A percentile compares a stretch with the other conserved stretches of the same genome.
Evolutionary conservation across 179 eudicot species (phyloP).

Genomic region (Patellifolia procumbens): DNA sequence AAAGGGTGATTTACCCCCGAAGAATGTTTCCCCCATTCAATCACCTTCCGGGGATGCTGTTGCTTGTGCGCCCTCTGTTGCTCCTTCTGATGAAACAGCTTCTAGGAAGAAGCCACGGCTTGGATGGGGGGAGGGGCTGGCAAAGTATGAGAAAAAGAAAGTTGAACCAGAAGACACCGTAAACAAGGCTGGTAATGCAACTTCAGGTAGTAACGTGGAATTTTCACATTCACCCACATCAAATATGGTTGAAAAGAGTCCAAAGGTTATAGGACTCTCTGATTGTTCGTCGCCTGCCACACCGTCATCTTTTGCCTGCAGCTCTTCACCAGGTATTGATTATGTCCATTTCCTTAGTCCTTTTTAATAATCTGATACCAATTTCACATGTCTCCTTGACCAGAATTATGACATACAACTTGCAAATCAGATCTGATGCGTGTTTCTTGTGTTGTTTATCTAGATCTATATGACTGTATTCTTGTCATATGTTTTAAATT

Average conservation of each 20-base stretch:
- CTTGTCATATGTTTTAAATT: neutral
- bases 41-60: slow-evolving; percentile 67
- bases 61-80: slow-evolving; percentile 42
- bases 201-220: slow-evolving; percentile 38
- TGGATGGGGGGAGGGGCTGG: slow-evolving; percentile 23
- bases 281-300: slow-evolving; percentile 88
- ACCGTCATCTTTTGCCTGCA: slow-evolving; percentile 78
- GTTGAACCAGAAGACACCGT: slow-evolving; percentile 72
- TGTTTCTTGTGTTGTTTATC: neutral
- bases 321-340: slow-evolving; percentile 82
- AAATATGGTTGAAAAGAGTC: slow-evolving; percentile 60
- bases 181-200: slow-evolving; percentile 36
- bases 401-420: neutral
- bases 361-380: neutral
- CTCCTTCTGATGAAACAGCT: slow-evolving; percentile 52
- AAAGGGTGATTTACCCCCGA: slow-evolving; percentile 43
- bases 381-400: neutral
- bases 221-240: slow-evolving; percentile 39
- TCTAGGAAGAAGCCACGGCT: slow-evolving; percentile 66
- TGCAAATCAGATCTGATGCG: neutral
- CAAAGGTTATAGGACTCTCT: slow-evolving; percentile 46
- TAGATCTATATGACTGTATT: neutral
- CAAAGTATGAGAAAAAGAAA: slow-evolving; percentile 42
- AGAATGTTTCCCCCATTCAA: slow-evolving; percentile 41
- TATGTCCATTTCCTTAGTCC: neutral